Conservation (phyloP, 1,284 basidiomycete genomes). For the Leccinum glutinopallens region DNA sequence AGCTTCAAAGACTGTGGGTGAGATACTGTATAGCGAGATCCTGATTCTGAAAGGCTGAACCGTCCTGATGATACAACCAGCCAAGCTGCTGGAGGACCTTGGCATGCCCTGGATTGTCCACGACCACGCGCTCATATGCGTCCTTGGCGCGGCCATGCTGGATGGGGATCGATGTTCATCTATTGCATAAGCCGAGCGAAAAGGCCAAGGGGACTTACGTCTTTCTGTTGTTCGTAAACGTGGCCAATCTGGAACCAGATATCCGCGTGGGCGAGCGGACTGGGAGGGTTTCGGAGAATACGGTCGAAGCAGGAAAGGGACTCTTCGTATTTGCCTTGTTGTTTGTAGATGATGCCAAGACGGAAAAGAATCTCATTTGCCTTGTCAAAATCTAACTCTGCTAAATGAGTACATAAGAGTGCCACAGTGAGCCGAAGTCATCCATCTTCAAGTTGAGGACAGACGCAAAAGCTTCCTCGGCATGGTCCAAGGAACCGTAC, state of each 20-base stretch:
- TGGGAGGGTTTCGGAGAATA: slow-evolving; percentile 93
- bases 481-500: too few species aligned
- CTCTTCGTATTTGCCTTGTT: slow-evolving; percentile 90
- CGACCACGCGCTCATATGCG: slow-evolving; percentile 95
- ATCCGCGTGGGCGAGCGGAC: slow-evolving; percentile 94
- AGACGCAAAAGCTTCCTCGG: too few species aligned
- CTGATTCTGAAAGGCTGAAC: slow-evolving; percentile 93
- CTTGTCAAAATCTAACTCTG: slow-evolving; percentile 90
- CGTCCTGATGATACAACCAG: slow-evolving; percentile 96
- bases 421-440: slow-evolving; percentile 14
- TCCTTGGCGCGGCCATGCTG: slow-evolving; percentile 90
- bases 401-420: slow-evolving; percentile 38
- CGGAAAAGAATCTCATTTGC: slow-evolving; percentile 99
- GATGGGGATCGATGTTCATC: slow-evolving; percentile 9
- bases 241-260: slow-evolving; percentile 99
- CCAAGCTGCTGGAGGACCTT: slow-evolving; percentile 98
- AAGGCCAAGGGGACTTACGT: slow-evolving; percentile 55
- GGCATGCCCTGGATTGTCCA: slow-evolving; percentile 91
- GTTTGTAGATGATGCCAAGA: slow-evolving; percentile 99
- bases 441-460: too few species aligned
- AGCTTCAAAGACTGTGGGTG: slow-evolving; percentile 89
- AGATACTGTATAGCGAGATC: slow-evolving; percentile 93
- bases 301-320: slow-evolving; percentile 92
- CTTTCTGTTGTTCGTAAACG: slow-evolving; percentile 96
- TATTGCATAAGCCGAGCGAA: neutral